Base-by-base conservation (phyloP, 1,284 basidiomycete genomes). In the Earliella scabrosa region DNA sequence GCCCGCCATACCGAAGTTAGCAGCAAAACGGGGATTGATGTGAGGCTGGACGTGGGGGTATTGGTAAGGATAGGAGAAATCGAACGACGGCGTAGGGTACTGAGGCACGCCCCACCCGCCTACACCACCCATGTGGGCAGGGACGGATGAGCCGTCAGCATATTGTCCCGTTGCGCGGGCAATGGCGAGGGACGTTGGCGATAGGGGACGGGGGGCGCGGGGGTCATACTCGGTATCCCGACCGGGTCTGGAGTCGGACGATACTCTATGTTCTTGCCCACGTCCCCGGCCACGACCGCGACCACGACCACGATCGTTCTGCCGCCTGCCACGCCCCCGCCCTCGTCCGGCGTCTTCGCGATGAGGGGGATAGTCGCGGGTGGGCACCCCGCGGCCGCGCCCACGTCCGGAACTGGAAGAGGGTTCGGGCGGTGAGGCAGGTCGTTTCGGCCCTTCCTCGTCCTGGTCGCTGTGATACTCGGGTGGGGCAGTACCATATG, bases 1-100 rank as follows among this genome's bases (percentile, higher is more conserved):
- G 14, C 54, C 54, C 20, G 40, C 45, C 54, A 62, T 59, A 14
- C 58, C 66, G 21, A 73, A 56, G 56, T 77, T 74, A 50, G 81
- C 80, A 24, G 77, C 78, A 70, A 92, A 92, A 13, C 85, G 79
- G 13, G 90, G 90, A 68, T 92, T 91, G 61, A 91, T 89, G 66
- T 92, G 90, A n/a, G 90, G 90, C 63, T 90, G 89, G 18, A 91
- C 77, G 44, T 78, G 81, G 21, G 73, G 69, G 50, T 77, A 73
- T 46, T 75, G 72, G 46, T 75, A 65, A 35, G 61, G 57, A 39
- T 58, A 64, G 23, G 60, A 54, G 48, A 60, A 66, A 46, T 66
- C 58, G 32, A 63, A 66, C 47, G 63, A 36, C 45, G 61, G 63
- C 53, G 47, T 53, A 26, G 66, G 48, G 45, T 63, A 59, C 41